Evolutionary conservation across 495 filamentous ascomycete species (phyloP).

Genomic region (Cryomyces minteri): DNA sequence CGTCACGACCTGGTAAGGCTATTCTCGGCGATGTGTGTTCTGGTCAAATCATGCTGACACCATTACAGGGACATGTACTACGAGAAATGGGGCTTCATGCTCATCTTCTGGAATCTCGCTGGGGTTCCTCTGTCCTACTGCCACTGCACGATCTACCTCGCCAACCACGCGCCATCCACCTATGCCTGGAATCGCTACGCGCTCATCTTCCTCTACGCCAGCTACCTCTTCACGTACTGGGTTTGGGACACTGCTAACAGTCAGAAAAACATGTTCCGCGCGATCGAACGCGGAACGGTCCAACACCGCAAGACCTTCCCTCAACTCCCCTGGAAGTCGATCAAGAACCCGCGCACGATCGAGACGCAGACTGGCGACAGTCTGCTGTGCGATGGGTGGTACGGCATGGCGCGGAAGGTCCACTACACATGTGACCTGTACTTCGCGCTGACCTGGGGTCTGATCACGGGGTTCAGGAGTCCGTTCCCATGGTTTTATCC

Average conservation of each 20-base stretch:
- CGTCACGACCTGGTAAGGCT: conserved; percentile 59
- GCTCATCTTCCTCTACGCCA: conserved; percentile 42
- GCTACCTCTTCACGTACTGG: conserved; percentile 79
- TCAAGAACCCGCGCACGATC: conserved; percentile 80
- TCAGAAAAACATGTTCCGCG: conserved; percentile 90
- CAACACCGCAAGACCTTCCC: conserved; percentile 70
- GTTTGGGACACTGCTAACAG: conserved; percentile 82
- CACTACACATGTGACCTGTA: conserved; percentile 86
- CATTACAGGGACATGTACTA: conserved; percentile 76
- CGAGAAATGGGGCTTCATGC: conserved; percentile 99
- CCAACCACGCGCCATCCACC: conserved; percentile 63
- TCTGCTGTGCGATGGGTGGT: conserved; percentile 86
- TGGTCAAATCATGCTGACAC: background rate
- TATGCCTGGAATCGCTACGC: conserved; percentile 63
- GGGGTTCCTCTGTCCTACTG: conserved; percentile 93
- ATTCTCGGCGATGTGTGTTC: background rate
- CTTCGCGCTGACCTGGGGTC: conserved; percentile 53
- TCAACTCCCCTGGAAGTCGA: conserved; percentile 75
- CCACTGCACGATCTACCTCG: conserved; percentile 89
- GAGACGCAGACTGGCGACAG: conserved; percentile 57
- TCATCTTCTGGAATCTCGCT: conserved; percentile 98
- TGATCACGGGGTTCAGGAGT: conserved; percentile 48
- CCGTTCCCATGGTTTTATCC: conserved; percentile 98
- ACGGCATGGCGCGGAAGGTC: conserved; percentile 80
- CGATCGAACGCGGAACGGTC: conserved; percentile 57